Evolutionary conservation across 2,329 filamentous ascomycete species (phyloP).

Genomic region (Penicillium sp.): DNA sequence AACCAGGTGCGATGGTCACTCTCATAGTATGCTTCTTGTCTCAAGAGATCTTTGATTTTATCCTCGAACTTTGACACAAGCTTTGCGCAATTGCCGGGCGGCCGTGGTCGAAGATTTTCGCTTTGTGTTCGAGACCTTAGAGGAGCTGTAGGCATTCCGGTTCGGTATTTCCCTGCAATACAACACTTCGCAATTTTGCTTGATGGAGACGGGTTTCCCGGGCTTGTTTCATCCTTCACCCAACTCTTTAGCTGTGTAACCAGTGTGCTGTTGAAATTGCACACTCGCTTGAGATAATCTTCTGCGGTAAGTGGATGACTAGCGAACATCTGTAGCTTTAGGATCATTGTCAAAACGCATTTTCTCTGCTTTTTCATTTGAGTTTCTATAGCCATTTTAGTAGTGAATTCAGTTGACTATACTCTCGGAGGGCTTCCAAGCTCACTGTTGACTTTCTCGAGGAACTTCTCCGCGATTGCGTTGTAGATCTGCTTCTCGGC

Average conservation of each 20-base stretch:
- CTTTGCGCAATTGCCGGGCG: not conserved
- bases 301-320: not conserved
- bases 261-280: not conserved
- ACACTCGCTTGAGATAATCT: constrained; percentile 1
- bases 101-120: not conserved
- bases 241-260: not conserved
- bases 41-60: not conserved
- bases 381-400: not conserved
- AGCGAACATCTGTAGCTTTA: not conserved
- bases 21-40: not conserved
- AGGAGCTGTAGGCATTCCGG: not conserved
- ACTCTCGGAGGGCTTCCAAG: not conserved
- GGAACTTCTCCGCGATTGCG: not conserved
- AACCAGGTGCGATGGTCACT: not conserved
- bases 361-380: not conserved
- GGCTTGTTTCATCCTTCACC: not conserved
- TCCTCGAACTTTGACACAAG: not conserved
- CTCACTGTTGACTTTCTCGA: not conserved
- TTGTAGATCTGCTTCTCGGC: not conserved
- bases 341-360: not conserved
- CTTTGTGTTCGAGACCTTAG: not conserved
- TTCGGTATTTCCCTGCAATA: not conserved
- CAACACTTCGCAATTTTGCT: not conserved
- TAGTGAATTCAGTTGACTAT: not conserved
- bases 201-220: not conserved